Base-by-base conservation (phyloP, 257 asterid genomes). In the Plectranthus barbatus region DNA sequence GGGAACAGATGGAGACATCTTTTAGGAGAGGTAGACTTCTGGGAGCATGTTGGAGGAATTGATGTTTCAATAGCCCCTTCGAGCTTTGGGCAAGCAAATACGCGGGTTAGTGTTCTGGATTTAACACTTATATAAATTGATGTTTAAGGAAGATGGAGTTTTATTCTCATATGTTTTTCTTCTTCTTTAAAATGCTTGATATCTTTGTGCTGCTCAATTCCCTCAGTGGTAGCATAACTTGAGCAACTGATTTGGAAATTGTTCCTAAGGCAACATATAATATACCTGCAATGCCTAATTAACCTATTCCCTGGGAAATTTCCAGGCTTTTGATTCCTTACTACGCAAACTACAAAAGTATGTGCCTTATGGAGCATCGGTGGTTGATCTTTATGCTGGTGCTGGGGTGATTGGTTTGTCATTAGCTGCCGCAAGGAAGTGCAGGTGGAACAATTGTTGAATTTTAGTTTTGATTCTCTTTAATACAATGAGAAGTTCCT, bases 41-140 rank as follows among this genome's bases (percentile, higher is more conserved):
- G 98, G 96, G 98, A 91, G 83, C 94, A 86, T 69, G 85, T 91
- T 60, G 98, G 98, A 57, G 96, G 98, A 73, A 86, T 91, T 56
- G 98, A 91, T 69, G 86, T 88, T 72, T 91, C 87, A 39, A 74
- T 84, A 63, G 79, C 78, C 55, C 98, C 96, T 36, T 88, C 96
- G 66, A 83, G 96, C 83, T 88, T 91, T 62, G 96, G 94, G 63
- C 98, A 91, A 80, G 95, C 98, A 74, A 91, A 91, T 81, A 91
- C 94, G 36, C 84, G 81, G 92, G 98, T 88, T 69, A 45, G 72
- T 9, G 50, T 70, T 69, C 67, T 69, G 42, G 57, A 19, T 31
- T 47, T 33, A 59, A 62, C 53, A 29, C 41, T 63, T 62, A 21
- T 50, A 15, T 65, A 36, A 37, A 26, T 54, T 55, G 58, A 66